Percentiles rank a stretch among this genome's conserved stretches.
phyloP scores from a whole-genome alignment of 495 filamentous ascomycete species.

The Lepraria neglecta region DNA sequence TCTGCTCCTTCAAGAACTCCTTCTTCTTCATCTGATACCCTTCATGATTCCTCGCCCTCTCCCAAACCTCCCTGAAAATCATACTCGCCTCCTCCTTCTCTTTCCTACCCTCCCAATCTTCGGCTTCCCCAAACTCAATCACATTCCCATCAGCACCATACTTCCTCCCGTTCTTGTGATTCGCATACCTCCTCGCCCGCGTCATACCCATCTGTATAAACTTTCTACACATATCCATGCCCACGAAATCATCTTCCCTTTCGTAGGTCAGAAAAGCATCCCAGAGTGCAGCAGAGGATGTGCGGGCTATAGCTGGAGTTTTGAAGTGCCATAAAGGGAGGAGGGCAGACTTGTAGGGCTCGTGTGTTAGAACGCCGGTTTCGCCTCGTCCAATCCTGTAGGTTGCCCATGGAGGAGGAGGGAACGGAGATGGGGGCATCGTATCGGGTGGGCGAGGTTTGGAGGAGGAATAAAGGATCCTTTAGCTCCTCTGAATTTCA shows the following conservation, averaged over 20 bases:
- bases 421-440: conserved; percentile 38
- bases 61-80: conserved; percentile 40
- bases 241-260: conserved; percentile 43
- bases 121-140: conserved; percentile 45
- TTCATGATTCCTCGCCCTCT: conserved; percentile 36
- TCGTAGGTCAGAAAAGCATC: conserved; percentile 38
- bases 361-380: conserved; percentile 47
- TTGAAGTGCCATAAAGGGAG: conserved; percentile 48
- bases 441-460: background rate
- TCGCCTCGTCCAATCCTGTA: conserved; percentile 50
- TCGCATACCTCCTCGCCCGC: conserved; percentile 45
- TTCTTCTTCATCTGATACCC: conserved; percentile 37
- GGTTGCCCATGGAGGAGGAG: conserved; percentile 48
- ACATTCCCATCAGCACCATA: conserved; percentile 28
- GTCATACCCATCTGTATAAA: conserved; percentile 55
- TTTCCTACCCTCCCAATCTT: conserved; percentile 59
- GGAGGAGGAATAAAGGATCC: too few species aligned
- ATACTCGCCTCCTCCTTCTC: conserved; percentile 63
- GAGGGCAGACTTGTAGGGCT: conserved; percentile 48
- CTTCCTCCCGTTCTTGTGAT: conserved; percentile 46
- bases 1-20: conserved; percentile 37
- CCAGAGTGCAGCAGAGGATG: conserved; percentile 37
- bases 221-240: conserved; percentile 49
- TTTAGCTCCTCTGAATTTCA: background rate
- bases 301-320: conserved; percentile 37